Conservation (phyloP, 139 green algal genomes). For the Chlorella sp. region DNA sequence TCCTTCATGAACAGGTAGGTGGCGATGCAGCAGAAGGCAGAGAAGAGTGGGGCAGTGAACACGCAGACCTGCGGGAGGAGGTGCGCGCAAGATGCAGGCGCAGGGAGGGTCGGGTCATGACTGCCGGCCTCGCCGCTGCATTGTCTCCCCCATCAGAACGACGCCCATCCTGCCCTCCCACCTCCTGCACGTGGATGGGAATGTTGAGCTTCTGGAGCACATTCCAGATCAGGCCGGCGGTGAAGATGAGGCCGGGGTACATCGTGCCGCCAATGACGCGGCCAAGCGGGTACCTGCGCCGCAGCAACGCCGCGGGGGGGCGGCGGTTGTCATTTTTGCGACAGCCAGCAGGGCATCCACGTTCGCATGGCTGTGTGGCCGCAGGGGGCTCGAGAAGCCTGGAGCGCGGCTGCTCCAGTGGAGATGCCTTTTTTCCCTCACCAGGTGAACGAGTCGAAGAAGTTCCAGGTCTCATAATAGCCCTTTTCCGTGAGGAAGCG, state of each 20-base stretch:
- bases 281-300: conserved; percentile 91
- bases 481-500: conserved; percentile 83
- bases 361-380: too few species aligned
- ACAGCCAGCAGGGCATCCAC: too few species aligned
- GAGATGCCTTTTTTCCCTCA: too few species aligned
- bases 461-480: conserved; percentile 91
- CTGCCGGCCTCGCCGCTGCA: background rate
- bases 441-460: conserved; percentile 90
- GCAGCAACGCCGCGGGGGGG: too few species aligned
- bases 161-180: conserved; percentile 69
- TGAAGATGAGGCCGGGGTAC: conserved; percentile 94
- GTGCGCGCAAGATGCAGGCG: background rate
- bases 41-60: conserved; percentile 95
- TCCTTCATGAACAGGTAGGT: conserved; percentile 87
- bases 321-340: too few species aligned
- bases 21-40: conserved; percentile 79
- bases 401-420: too few species aligned
- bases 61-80: conserved; percentile 82
- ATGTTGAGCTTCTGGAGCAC: conserved; percentile 89
- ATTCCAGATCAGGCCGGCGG: conserved; percentile 84
- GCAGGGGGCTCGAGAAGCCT: too few species aligned
- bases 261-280: conserved; percentile 88
- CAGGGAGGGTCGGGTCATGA: background rate
- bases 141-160: background rate
- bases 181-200: conserved; percentile 92